Percentiles rank a stretch among this genome's conserved stretches.
These are phyloP conservation scores for Pleochaeta shiraiana DNA, from an alignment of 2,329 filamentous ascomycete genomes.

Conservation along the genomic window DNA sequence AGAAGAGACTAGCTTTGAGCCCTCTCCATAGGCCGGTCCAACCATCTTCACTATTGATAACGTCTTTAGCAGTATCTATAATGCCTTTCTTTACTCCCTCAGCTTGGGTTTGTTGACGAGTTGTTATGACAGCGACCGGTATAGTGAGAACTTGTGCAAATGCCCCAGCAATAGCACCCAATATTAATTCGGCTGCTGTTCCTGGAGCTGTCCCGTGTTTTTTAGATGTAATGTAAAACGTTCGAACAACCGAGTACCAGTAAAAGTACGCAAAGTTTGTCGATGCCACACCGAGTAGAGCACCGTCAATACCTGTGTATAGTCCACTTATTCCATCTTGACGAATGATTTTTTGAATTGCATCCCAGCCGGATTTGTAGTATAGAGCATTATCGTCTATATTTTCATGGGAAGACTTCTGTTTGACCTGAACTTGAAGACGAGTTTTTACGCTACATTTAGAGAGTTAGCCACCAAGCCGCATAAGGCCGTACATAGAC, in stretches of 20 bases:
- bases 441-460: conserved; percentile 69
- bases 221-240: conserved; percentile 45
- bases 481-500: too few species aligned
- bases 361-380: conserved; percentile 76
- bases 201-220: conserved; percentile 42
- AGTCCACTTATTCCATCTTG: conserved; percentile 65
- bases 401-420: conserved; percentile 24
- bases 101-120: conserved; percentile 79
- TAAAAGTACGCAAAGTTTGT: conserved; percentile 99
- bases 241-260: conserved; percentile 83
- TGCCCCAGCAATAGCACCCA: conserved; percentile 76
- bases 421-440: conserved; percentile 81
- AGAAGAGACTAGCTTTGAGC: conserved; percentile 81
- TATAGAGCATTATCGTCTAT: conserved; percentile 35
- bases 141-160: conserved; percentile 93
- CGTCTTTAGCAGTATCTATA: conserved; percentile 69
- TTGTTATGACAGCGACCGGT: conserved; percentile 86
- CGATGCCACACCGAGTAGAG: conserved; percentile 77
- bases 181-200: conserved; percentile 58
- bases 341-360: conserved; percentile 61
- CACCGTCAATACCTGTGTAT: conserved; percentile 73
- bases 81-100: conserved; percentile 72
- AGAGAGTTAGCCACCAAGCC: neutral
- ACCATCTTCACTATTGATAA: conserved; percentile 78
- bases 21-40: conserved; percentile 82